phyloP scores from a whole-genome alignment of 768 basidiomycete genomes.

The Dioszegia hungarica region DNA sequence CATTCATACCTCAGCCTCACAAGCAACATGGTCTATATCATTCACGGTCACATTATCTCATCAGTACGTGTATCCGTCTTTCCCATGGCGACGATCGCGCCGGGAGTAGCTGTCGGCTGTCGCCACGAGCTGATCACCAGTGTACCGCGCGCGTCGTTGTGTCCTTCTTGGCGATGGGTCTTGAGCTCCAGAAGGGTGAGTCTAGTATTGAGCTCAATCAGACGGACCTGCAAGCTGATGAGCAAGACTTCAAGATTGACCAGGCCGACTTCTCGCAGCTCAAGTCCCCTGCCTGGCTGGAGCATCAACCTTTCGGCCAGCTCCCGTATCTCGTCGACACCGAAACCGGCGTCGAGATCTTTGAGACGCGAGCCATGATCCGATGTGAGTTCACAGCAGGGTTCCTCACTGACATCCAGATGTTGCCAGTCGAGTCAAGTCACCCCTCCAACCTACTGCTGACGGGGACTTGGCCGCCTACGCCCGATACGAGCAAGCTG shows the following conservation, averaged over 20 bases:
- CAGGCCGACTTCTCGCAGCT: background rate
- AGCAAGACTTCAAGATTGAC: constrained; percentile 13
- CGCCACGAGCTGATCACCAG: too few relatives aligned
- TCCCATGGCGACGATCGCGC: too few relatives aligned
- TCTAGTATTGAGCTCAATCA: too few relatives aligned
- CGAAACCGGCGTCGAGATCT: constrained; percentile 63
- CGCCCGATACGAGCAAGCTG: constrained; percentile 49
- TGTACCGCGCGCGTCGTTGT: too few relatives aligned
- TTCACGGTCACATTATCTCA: too few relatives aligned
- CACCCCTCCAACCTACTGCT: constrained; percentile 53
- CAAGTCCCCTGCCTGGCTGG: constrained; percentile 45
- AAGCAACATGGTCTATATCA: too few relatives aligned
- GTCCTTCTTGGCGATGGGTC: too few relatives aligned
- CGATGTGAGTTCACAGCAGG: background rate
- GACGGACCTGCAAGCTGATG: background rate
- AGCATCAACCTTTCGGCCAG: constrained; percentile 63
- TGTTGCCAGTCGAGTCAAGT: constrained; percentile 55
- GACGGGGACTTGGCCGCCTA: constrained; percentile 48
- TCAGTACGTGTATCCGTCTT: too few relatives aligned
- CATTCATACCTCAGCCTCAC: too few relatives aligned
- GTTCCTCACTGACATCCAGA: constrained; percentile 44
- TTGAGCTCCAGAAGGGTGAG: too few relatives aligned
- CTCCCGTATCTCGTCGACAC: constrained; percentile 57
- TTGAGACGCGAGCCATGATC: constrained; percentile 38
- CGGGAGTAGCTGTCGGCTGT: too few relatives aligned